Conservation (phyloP, 73 alveolate species). For the Paramecium pentaurelia region DNA sequence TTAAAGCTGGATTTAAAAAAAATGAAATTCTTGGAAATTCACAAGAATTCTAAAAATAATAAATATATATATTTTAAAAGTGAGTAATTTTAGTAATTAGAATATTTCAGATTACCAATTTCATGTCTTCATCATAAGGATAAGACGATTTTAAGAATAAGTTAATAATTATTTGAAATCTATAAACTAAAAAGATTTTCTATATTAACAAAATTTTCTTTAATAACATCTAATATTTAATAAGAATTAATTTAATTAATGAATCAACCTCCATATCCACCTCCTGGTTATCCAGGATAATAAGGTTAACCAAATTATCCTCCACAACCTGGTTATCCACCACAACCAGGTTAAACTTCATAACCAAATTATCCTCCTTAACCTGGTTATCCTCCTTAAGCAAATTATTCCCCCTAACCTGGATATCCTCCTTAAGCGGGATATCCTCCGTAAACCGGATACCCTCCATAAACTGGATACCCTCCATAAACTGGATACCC, state of each 20-base stretch:
- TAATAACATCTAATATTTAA: background rate
- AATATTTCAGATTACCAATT: no score
- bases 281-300: background rate
- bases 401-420: background rate
- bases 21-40: background rate
- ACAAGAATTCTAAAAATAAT: background rate
- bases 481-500: background rate
- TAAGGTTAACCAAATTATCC: background rate
- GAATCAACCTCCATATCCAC: background rate
- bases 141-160: background rate
- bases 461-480: background rate
- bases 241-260: background rate
- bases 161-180: background rate
- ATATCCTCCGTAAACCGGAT: background rate
- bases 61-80: background rate
- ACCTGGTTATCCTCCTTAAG: background rate
- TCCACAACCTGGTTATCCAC: background rate
- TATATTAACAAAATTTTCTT: background rate
- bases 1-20: background rate
- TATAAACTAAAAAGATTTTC: background rate
- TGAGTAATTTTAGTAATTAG: background rate
- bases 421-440: background rate
- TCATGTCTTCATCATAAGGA: background rate
- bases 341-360: background rate
- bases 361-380: background rate